A percentile compares a stretch with the other conserved stretches of the same genome.
These are phyloP conservation scores for Colletotrichum tropicicola DNA, from an alignment of 2,329 filamentous ascomycete species.

Conservation along the genomic window DNA sequence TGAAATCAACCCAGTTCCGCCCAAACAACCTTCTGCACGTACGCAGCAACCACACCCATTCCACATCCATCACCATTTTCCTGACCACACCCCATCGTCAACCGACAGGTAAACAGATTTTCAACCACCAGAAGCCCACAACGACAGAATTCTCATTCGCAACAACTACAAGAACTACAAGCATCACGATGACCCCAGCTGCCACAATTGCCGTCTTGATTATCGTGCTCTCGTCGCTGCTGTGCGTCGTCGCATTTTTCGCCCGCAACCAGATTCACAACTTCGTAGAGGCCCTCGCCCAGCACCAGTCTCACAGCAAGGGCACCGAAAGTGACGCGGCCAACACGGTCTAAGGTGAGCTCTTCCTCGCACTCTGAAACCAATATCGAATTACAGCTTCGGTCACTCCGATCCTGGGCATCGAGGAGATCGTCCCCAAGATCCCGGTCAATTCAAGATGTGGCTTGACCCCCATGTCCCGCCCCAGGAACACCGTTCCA, in stretches of 20 bases:
- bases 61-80: too few species aligned
- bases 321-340: neutral
- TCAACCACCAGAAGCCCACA: neutral
- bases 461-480: constrained; percentile 24
- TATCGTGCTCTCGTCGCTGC: constrained; percentile 39
- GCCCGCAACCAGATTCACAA: constrained; percentile 38
- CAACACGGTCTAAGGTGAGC: constrained; percentile 9
- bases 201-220: constrained; percentile 42
- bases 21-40: too few species aligned
- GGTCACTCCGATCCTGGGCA: neutral
- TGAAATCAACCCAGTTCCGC: too few species aligned
- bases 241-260: constrained; percentile 40
- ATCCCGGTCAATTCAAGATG: constrained; percentile 8
- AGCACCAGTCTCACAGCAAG: constrained; percentile 10
- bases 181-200: constrained; percentile 38
- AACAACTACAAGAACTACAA: neutral
- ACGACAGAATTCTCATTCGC: neutral
- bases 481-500: neutral
- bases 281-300: constrained; percentile 36
- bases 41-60: too few species aligned
- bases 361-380: too few species aligned
- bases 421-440: neutral
- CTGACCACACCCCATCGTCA: neutral
- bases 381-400: too few species aligned
- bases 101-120: neutral